phyloP scores from a whole-genome alignment of 768 basidiomycete species.

The Xerocomellus intermedius region DNA sequence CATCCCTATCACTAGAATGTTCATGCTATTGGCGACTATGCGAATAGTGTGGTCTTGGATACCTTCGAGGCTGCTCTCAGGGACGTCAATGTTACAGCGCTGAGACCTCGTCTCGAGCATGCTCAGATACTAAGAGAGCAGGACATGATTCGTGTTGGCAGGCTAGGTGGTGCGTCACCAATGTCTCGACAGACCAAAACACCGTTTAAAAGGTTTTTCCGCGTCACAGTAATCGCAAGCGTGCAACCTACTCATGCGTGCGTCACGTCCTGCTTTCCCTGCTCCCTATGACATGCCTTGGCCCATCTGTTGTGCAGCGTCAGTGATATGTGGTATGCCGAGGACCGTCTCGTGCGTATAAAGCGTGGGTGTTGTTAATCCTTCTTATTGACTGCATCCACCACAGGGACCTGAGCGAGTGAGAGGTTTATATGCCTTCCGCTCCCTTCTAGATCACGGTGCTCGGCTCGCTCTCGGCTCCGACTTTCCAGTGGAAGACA shows the following conservation, averaged over 20 bases:
- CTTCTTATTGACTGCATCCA: not conserved
- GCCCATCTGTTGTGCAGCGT: conserved; percentile 40
- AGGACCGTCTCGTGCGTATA: conserved; percentile 66
- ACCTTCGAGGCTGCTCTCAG: conserved; percentile 72
- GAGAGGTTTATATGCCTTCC: conserved; percentile 85
- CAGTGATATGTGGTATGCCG: conserved; percentile 89
- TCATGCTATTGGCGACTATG: conserved; percentile 84
- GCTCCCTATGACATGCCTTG: not conserved
- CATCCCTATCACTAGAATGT: conserved; percentile 57
- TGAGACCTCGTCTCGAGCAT: conserved; percentile 84
- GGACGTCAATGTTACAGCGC: conserved; percentile 57
- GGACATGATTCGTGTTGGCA: conserved; percentile 76
- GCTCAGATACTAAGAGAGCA: conserved; percentile 79
- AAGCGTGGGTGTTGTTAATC: not conserved
- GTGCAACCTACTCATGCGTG: conserved; percentile 89
- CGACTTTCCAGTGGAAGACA: conserved; percentile 85
- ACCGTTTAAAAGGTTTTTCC: conserved; percentile 17
- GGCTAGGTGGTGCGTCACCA: conserved; percentile 61
- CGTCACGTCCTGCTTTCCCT: conserved; percentile 23
- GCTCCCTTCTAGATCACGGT: conserved; percentile 61
- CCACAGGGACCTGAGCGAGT: conserved; percentile 77
- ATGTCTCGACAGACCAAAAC: not conserved
- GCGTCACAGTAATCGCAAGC: conserved; percentile 76
- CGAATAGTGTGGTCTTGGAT: conserved; percentile 80
- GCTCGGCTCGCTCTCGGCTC: conserved; percentile 78